phyloP scores from a whole-genome alignment of 176 grass and related monocot species.

The Musa acuminata region DNA sequence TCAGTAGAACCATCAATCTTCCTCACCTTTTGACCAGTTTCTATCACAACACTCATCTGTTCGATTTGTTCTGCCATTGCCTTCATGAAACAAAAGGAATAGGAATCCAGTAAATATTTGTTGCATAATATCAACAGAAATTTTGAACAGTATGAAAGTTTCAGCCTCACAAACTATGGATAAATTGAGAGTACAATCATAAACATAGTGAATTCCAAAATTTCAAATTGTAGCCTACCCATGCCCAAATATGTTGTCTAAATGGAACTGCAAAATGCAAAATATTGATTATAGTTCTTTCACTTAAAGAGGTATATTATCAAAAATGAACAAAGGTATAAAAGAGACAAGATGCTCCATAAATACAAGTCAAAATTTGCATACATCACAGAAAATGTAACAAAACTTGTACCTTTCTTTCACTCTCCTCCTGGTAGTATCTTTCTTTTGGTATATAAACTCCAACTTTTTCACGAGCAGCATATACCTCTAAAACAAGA shows the following conservation, averaged over 20 bases:
- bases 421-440: constrained; percentile 76
- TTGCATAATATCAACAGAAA: background rate
- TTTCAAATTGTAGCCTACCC: background rate
- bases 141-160: background rate
- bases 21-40: constrained; percentile 61
- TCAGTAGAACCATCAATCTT: background rate
- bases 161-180: background rate
- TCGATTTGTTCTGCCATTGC: constrained; percentile 86
- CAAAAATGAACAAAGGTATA: background rate
- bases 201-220: background rate
- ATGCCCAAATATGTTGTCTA: background rate
- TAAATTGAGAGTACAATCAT: background rate
- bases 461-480: constrained; percentile 88
- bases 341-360: constrained; percentile 6
- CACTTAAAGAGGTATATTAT: background rate
- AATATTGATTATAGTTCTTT: background rate
- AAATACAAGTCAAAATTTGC: background rate
- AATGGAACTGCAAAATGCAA: background rate
- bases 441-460: constrained; percentile 96
- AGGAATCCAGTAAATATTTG: background rate
- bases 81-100: constrained; percentile 28
- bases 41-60: constrained; percentile 50
- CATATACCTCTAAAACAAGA: constrained; percentile 76
- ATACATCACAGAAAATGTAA: constrained; percentile 11
- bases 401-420: constrained; percentile 66